Percentiles rank a stretch among this genome's conserved stretches.
phyloP scores from a whole-genome alignment of 176 grass and related monocot genomes.

The Eremochloa ophiuroides region DNA sequence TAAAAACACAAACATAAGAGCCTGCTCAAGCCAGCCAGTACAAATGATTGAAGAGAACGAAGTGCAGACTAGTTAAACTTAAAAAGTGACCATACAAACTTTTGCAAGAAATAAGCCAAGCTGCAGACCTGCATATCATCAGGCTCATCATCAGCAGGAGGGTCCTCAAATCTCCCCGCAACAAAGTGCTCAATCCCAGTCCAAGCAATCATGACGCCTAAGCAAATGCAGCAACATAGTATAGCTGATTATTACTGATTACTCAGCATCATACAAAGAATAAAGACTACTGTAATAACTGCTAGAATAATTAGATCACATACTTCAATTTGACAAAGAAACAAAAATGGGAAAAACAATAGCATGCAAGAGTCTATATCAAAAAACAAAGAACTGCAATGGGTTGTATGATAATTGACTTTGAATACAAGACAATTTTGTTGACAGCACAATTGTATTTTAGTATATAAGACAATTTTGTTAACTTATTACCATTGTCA shows the following conservation, averaged over 20 bases:
- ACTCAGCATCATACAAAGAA: neutral
- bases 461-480: constrained; percentile 1
- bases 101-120: neutral
- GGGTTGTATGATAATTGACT: neutral
- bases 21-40: neutral
- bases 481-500: constrained; percentile 74
- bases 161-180: constrained; percentile 79
- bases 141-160: constrained; percentile 65
- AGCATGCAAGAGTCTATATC: neutral
- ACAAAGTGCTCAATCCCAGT: constrained; percentile 92
- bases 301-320: neutral
- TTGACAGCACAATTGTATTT: neutral
- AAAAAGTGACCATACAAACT: neutral
- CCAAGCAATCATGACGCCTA: constrained; percentile 99
- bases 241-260: neutral
- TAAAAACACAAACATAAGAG: neutral
- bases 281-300: neutral
- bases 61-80: neutral
- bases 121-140: constrained; percentile 73
- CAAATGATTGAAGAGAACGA: neutral
- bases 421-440: neutral
- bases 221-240: constrained; percentile 16
- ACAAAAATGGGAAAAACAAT: neutral
- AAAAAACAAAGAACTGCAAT: constrained; percentile 9
- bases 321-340: neutral